Percentiles rank a stretch among this genome's conserved stretches.
These are phyloP conservation scores for Trichoderma citrinoviride DNA, from an alignment of 2,329 filamentous ascomycete species.

Conservation along the genomic window DNA sequence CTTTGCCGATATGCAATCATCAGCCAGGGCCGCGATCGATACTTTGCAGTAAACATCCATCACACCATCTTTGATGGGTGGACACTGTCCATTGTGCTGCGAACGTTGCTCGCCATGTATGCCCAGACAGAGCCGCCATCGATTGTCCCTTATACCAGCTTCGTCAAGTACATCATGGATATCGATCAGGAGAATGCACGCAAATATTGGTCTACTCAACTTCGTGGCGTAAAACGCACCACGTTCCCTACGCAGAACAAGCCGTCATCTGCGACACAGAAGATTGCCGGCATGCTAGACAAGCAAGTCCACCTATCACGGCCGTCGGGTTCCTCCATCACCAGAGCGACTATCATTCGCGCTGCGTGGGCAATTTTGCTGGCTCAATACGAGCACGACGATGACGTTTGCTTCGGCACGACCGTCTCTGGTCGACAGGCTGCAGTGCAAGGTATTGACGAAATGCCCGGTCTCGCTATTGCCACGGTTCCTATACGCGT, in stretches of 20 bases:
- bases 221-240: slow-evolving; percentile 15
- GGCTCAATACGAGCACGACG: slow-evolving; percentile 35
- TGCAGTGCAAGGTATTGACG: slow-evolving; percentile 22
- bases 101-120: not conserved
- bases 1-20: slow-evolving; percentile 1
- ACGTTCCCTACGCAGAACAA: not conserved
- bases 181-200: not conserved
- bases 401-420: slow-evolving; percentile 27
- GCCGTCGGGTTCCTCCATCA: slow-evolving; percentile 3
- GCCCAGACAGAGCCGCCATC: not conserved
- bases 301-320: not conserved
- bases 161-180: slow-evolving; percentile 10
- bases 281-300: not conserved
- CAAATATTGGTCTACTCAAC: slow-evolving; percentile 23
- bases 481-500: slow-evolving; percentile 24
- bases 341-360: not conserved
- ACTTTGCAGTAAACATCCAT: slow-evolving; percentile 10
- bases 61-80: slow-evolving; percentile 6
- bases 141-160: not conserved
- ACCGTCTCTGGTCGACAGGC: slow-evolving; percentile 27
- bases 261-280: not conserved
- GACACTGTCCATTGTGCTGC: not conserved
- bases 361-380: slow-evolving; percentile 27
- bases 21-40: not conserved
- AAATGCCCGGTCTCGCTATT: slow-evolving; percentile 27